Evolutionary conservation across 2,329 filamentous ascomycete species (phyloP).

Genomic region (Fusarium anthophilum): DNA sequence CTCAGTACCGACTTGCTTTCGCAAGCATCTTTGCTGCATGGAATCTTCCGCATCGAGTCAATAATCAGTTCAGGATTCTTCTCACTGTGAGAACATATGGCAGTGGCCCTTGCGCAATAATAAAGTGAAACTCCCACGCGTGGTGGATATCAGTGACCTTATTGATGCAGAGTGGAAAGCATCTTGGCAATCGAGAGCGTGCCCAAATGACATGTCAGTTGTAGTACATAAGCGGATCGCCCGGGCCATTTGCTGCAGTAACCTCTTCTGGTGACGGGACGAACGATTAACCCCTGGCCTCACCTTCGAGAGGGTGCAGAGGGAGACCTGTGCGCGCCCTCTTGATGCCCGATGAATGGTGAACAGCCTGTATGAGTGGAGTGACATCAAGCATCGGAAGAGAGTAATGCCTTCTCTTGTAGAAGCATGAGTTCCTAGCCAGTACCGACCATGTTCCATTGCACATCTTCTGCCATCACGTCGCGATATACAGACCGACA

Average conservation of each 20-base stretch:
- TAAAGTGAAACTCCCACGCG: background rate
- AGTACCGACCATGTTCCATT: background rate
- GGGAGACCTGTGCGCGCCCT: background rate
- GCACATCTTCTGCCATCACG: accelerated
- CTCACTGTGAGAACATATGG: background rate
- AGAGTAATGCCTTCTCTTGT: background rate
- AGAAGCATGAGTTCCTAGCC: accelerated
- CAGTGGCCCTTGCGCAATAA: background rate
- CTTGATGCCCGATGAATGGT: background rate
- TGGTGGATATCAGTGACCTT: background rate
- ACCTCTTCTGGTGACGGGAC: background rate
- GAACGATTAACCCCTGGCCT: background rate
- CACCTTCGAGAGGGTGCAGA: background rate
- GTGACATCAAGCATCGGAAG: background rate
- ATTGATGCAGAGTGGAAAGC: background rate
- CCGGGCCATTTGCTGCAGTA: background rate
- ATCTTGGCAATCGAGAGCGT: background rate
- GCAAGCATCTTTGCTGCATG: accelerated
- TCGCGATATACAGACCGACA: background rate
- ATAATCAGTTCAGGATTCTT: background rate
- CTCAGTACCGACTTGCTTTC: accelerated
- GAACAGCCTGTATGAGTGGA: accelerated
- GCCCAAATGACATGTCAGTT: background rate
- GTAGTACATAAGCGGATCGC: accelerated
- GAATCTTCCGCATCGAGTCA: too few relatives aligned